Base-by-base conservation (phyloP, 164 flowering plant genomes). In the Dillenia suffruticosa region DNA sequence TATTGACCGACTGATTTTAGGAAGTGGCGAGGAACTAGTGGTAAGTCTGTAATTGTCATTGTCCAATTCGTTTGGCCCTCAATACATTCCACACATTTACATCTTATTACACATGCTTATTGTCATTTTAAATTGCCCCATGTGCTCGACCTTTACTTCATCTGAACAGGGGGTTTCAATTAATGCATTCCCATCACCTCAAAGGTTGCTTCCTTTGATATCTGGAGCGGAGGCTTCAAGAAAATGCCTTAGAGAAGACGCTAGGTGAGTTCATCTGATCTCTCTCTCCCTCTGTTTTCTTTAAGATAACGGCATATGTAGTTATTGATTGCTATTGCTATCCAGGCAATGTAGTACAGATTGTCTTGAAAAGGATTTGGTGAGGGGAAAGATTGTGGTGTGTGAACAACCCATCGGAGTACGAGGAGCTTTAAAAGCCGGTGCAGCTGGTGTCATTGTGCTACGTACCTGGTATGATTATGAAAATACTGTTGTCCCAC, bases 341-440 rank as follows among this genome's bases (percentile, higher is more conserved):
- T 58, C 3, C 57, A 64, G 67, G 65, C 2, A 1, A 17, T 66
- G 71, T 32, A 9, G 0, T 0, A 9, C n/a, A n/a, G n/a, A n/a
- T 3, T 64, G 72, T 14, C 12, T 72, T 9, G 52, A 74, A 44
- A 24, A 3, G 0, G 44, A 49, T 22, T 24, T 47, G 10, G 74
- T 67, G 44, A 68, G 68, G 65, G 77, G 74, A 49, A 76, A 73
- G 54, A 76, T 76, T 49, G 57, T 73, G 22, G 12, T 73, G 7
- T 73, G 80, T 46, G 55, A 58, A 22, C 5, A 2, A 0, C 2
- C 10, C 0, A 0, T 0, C 19, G 54, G 9, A 12, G 0, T 16
- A 9, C 0, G 0, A 2, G 75, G 53, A 12, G 69, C 71, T 55
- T 3, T 4, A 3, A 13, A 14, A 32, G 63, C 46, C 44, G 76